Base-by-base conservation (phyloP, 1,139 yeast species). In the Saccharomyces hybrid region DNA sequence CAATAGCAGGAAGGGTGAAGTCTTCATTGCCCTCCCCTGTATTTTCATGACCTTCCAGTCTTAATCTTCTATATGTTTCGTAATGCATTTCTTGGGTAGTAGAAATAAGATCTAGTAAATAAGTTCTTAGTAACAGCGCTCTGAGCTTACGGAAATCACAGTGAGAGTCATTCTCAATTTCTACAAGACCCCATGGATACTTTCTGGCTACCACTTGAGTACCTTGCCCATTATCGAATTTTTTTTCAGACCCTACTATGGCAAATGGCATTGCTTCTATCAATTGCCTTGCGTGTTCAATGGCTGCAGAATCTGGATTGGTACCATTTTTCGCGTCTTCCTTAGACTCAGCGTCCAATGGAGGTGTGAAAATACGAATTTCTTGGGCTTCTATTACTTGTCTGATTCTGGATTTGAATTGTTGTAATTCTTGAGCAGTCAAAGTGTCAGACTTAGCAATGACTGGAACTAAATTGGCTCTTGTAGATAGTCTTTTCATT, bases 131-230 rank as follows among this genome's bases (percentile, higher is more conserved):
- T 59, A 93, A 75, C 65, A 93, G 78, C 62, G 91, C 82, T 74
- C 99, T 85, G 68, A 93, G 79, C 72, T 90, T 90, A 72, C 89
- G 84, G 76, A 95, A 93, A 73, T 93, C 99, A 74, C 97, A 91
- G 71, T 93, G 98, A 58, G 80, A 80, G 69, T 91, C 98, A 72
- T 93, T 93, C 72, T 93, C 99, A 53, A 93, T 97, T 72, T 93
- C 98, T 52, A 93, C 98, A 54, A 88, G 78, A 48, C 99, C 99
- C 99, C 99, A 93, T 59, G 96, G 91, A 70, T 93, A 93, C 71
- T 88, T 88, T 73, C 99, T 85, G 50, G 97, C 99, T 60, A 87
- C 81, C 51, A 89, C 91, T 60, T 80, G 76, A 60, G 81, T 79
- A 44, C 97, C 97, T 49, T 86, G 83, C 26, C 83, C 78, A 52